Evolutionary conservation across 164 flowering plant genomes (phyloP), one percentile per base, ranked within the genome.

Genomic region (Stephania japonica): DNA sequence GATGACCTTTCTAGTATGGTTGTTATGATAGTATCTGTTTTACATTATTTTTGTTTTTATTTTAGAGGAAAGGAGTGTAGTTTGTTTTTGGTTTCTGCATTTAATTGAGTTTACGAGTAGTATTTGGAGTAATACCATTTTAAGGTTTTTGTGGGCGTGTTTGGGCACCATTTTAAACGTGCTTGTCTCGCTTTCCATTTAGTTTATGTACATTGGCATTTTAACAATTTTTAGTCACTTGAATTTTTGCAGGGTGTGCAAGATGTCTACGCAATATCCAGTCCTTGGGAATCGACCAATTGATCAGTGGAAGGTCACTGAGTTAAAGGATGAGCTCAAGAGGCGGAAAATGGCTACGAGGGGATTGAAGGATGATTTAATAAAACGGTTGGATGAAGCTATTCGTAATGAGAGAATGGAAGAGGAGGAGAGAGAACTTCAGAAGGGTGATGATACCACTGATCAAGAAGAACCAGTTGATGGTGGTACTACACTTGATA

Each of bases 221-320:
- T 59, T 7, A 19, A 19, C 64, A 59, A 4, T 21, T 59, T 1
- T 21, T 59, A n/a, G 24, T 42, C 13, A 41, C 6, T 21, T 64
- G 19, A 11, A 24, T 72, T 41, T 76, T 3, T 42, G 41, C 27
- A 49, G 79, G 50, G 74, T 74, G 27, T 47, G 65, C 5, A 84
- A 71, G 76, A 86, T 85, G 88, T 86, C 92, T 2, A 81, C 91
- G 0, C 76, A 76, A 14, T 90, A 94, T 82, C 87, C 86, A 25
- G 71, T 86, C 70, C 89, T 94, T 26, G 88, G 82, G 16, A 82
- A 86, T 77, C 78, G 85, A 69, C 86, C 97, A 47, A 86, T 94
- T 81, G 92, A 94, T 78, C 92, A 91, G 67, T 90, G 94, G 98
- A 94, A 82, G 82, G 98, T 94, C 26, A 85, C 92, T 19, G 98